Evolutionary conservation across 148 eudicot genomes (phyloP).

Genomic region (Fallopia convolvulus): DNA sequence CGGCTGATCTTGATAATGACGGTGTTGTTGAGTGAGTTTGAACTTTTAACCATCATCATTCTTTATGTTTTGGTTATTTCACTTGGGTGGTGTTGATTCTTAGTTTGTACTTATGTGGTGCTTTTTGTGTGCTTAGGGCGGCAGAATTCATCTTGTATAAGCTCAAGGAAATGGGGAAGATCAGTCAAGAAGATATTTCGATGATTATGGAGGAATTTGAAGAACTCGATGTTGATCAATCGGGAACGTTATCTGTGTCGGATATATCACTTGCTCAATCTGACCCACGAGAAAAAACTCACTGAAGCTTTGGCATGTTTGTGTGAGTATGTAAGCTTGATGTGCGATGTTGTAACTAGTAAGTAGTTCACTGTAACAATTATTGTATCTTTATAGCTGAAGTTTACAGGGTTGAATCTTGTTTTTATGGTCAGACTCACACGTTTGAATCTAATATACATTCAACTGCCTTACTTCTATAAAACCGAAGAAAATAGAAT

Average conservation of each 20-base stretch:
- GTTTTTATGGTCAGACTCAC: too few species aligned
- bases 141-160: conserved; percentile 67
- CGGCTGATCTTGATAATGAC: conserved; percentile 76
- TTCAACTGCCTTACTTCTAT: too few species aligned
- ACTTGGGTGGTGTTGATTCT: neutral
- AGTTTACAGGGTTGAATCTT: neutral
- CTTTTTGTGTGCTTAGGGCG: conserved; percentile 29
- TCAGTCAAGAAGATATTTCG: conserved; percentile 55
- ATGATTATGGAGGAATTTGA: conserved; percentile 55
- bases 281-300: neutral
- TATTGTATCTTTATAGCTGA: neutral
- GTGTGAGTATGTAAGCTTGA: neutral
- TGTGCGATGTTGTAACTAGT: neutral
- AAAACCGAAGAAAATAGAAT: too few species aligned
- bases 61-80: neutral
- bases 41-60: neutral
- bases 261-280: conserved; percentile 69
- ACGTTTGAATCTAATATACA: neutral
- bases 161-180: conserved; percentile 86
- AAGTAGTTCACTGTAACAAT: neutral
- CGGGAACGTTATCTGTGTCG: conserved; percentile 54
- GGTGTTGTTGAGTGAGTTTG: conserved; percentile 65
- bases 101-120: neutral
- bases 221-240: conserved; percentile 71
- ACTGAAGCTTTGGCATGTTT: neutral